These are phyloP conservation scores for Amanita subjunquillea DNA, from an alignment of 768 basidiomycete species.

Conservation along the genomic window DNA sequence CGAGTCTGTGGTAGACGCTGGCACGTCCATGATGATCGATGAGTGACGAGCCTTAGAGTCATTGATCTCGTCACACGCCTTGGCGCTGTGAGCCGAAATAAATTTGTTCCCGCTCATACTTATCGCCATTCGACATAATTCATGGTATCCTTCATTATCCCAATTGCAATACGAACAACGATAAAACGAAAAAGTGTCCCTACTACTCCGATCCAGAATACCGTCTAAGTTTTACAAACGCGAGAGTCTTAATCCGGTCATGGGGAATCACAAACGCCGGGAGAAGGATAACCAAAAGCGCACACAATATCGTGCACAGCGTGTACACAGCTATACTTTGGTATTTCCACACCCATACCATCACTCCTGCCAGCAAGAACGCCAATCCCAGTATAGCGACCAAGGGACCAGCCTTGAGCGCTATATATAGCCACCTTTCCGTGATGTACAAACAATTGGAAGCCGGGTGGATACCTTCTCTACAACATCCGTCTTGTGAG, in stretches of 20 bases:
- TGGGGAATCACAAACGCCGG: background rate
- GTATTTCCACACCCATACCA: conserved; percentile 1
- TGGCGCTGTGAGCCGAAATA: too few species aligned
- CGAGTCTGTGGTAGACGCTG: too few species aligned
- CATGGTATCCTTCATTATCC: too few species aligned
- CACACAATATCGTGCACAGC: background rate
- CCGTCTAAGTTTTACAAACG: background rate
- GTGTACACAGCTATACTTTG: background rate
- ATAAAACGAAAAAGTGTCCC: too few species aligned
- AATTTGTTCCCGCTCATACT: too few species aligned
- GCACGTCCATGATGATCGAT: too few species aligned
- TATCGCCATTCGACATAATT: too few species aligned
- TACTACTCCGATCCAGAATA: background rate
- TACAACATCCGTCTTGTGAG: too few species aligned
- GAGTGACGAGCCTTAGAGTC: too few species aligned
- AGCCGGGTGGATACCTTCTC: background rate
- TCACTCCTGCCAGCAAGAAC: background rate
- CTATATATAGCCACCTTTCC: background rate
- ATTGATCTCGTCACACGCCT: too few species aligned
- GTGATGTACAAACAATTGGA: background rate
- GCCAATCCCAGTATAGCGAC: background rate
- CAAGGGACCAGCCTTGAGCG: background rate
- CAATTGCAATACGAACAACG: too few species aligned
- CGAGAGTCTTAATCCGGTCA: background rate
- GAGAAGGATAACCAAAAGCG: background rate